Conservation (phyloP, 2,329 filamentous ascomycete genomes). For the Zelopaecilomyces penicillatus region DNA sequence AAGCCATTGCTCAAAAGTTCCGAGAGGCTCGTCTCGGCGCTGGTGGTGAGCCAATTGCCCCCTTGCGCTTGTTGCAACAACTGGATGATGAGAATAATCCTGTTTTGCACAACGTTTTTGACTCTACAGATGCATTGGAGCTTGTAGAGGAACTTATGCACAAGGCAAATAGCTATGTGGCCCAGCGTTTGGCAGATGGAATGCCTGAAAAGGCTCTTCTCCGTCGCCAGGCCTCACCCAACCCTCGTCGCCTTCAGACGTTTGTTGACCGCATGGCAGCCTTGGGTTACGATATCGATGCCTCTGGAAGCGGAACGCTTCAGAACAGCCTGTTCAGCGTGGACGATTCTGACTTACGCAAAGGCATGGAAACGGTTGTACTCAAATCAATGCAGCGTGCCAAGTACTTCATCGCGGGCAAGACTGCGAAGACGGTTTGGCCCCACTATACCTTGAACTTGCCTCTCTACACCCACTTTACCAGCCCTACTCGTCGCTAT, state of each 20-base stretch:
- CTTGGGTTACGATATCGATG: constrained; percentile 83
- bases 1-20: constrained; percentile 81
- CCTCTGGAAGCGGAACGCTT: constrained; percentile 77
- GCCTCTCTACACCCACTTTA: constrained; percentile 94
- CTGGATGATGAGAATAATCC: constrained; percentile 97
- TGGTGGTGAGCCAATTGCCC: constrained; percentile 68
- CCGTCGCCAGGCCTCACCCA: constrained; percentile 77
- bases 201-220: constrained; percentile 90
- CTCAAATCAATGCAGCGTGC: constrained; percentile 94
- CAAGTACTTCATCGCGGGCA: constrained; percentile 86
- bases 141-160: constrained; percentile 92
- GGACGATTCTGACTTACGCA: constrained; percentile 78
- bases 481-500: constrained; percentile 88
- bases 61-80: constrained; percentile 83
- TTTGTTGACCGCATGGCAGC: constrained; percentile 90
- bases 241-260: constrained; percentile 77
- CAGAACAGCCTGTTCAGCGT: constrained; percentile 95
- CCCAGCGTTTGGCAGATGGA: constrained; percentile 68
- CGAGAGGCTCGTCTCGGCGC: constrained; percentile 78
- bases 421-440: constrained; percentile 67
- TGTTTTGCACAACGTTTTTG: constrained; percentile 92
- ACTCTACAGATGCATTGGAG: constrained; percentile 81
- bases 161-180: constrained; percentile 85
- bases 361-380: constrained; percentile 94
- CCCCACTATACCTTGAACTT: constrained; percentile 89